Evolutionary conservation across 768 basidiomycete species (phyloP).

Genomic region (Leucocoprinus sp.): DNA sequence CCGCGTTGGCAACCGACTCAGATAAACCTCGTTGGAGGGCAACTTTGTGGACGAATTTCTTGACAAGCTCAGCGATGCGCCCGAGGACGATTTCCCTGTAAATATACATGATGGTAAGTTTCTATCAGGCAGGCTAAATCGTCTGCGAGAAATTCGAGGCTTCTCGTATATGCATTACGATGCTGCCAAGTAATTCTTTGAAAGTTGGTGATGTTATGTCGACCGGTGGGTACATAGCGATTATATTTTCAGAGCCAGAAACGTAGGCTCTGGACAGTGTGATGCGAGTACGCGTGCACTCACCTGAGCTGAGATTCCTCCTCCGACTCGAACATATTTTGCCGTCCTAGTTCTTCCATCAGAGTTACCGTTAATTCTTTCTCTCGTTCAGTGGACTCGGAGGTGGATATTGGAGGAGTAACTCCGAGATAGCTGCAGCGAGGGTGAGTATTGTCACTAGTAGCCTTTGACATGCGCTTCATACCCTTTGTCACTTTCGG

Average conservation of each 20-base stretch:
- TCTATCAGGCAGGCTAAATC: background rate
- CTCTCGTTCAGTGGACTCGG: slow-evolving; percentile 68
- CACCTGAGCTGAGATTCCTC: slow-evolving; percentile 86
- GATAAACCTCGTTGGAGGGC: slow-evolving; percentile 76
- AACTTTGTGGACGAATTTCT: slow-evolving; percentile 84
- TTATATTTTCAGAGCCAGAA: too few species aligned
- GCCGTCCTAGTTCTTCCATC: slow-evolving; percentile 82
- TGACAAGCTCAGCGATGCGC: slow-evolving; percentile 80
- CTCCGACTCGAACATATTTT: slow-evolving; percentile 85
- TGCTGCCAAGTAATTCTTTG: background rate
- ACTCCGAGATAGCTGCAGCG: slow-evolving; percentile 64
- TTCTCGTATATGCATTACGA: background rate
- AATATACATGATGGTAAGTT: slow-evolving; percentile 7
- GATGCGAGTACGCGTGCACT: slow-evolving; percentile 25
- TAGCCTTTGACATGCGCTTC: background rate
- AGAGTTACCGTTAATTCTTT: slow-evolving; percentile 77
- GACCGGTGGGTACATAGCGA: background rate
- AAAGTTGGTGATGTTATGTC: background rate
- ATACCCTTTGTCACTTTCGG: slow-evolving; percentile 10
- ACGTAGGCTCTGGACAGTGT: too few species aligned
- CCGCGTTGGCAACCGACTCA: slow-evolving; percentile 77
- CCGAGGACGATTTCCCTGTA: slow-evolving; percentile 88
- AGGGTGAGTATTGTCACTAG: slow-evolving; percentile 9
- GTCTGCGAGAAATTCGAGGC: background rate
- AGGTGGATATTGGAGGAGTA: slow-evolving; percentile 76